Evolutionary conservation across 139 green algal genomes (phyloP), one percentile per base, ranked within the genome.

Genomic region (Closterium sp.): DNA sequence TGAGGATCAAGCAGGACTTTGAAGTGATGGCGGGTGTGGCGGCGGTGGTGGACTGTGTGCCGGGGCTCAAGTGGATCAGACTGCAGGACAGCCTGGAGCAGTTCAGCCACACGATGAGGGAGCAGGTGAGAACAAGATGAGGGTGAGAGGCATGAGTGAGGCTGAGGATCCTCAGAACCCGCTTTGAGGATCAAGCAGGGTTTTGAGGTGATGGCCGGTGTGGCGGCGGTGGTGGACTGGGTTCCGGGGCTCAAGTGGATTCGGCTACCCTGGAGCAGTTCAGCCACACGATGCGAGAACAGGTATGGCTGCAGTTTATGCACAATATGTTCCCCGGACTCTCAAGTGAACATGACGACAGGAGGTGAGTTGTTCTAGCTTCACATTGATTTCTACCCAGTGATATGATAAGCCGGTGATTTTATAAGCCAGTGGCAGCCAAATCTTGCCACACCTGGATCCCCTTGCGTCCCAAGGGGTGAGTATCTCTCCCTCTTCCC

Each of bases 261-360:
- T 28, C 92, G 94, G 32, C 76, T 95, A 3, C 34, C 33, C 38
- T 95, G 43, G 84, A 93, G 34, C 93, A 95, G 34, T 95, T 95
- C 89, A 95, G 93, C n/a, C 91, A 95, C 91, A 92, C 76, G 33
- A 95, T 95, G 93, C 94, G 93, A 30, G 89, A 94, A 64, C 96
- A 97, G 94, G 95, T 97, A 2, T 96, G 81, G 9, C 81, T 33
- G n/a, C n/a, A 31, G n/a, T 33, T 31, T 98, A 94, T 94, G 98
- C 97, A 85, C 97, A 99, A 10, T 10, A 66, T 66, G 38, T n/a
- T n/a, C n/a, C n/a, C n/a, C n/a, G n/a, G n/a, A n/a, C n/a, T n/a
- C n/a, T n/a, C n/a, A n/a, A n/a, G n/a, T n/a, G n/a, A n/a, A n/a
- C n/a, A n/a, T n/a, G n/a, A n/a, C n/a, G n/a, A n/a, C n/a, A n/a